Conservation (phyloP, 164 flowering plant species). For the Cinnamomum micranthum region DNA sequence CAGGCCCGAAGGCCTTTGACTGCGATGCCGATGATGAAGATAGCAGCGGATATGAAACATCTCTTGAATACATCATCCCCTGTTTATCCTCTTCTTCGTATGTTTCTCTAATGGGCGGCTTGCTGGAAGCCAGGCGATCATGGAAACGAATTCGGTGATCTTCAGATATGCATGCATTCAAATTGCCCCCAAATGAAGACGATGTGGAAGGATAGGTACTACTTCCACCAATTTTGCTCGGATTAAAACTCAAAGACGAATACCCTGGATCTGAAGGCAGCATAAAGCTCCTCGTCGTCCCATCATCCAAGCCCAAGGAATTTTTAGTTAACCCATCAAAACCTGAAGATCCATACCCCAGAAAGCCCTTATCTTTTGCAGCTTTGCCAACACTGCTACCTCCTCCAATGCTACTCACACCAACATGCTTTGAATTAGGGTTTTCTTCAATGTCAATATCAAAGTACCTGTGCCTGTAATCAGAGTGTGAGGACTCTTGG, state of each 20-base stretch:
- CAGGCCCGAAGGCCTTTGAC: conserved; percentile 17
- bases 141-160: conserved; percentile 17
- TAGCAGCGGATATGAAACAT: conserved; percentile 14
- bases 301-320: conserved; percentile 17
- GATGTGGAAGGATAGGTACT: conserved; percentile 9
- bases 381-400: conserved; percentile 1
- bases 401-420: not conserved
- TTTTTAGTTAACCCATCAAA: conserved; percentile 19
- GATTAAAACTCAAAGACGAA: not conserved
- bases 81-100: conserved; percentile 16
- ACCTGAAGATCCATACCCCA: conserved; percentile 14
- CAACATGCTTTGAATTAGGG: conserved; percentile 6
- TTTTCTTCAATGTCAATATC: conserved; percentile 8
- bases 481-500: conserved; percentile 11
- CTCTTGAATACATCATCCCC: conserved; percentile 13
- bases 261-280: conserved; percentile 11
- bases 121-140: conserved; percentile 5
- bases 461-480: conserved; percentile 17
- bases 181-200: conserved; percentile 4
- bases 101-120: conserved; percentile 12
- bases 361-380: conserved; percentile 17
- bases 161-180: conserved; percentile 4
- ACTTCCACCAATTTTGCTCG: conserved; percentile 10
- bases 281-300: conserved; percentile 8
- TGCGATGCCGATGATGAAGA: conserved; percentile 17